phyloP scores from a whole-genome alignment of 2,329 filamentous ascomycete genomes.

The Aspergillus ruber region DNA sequence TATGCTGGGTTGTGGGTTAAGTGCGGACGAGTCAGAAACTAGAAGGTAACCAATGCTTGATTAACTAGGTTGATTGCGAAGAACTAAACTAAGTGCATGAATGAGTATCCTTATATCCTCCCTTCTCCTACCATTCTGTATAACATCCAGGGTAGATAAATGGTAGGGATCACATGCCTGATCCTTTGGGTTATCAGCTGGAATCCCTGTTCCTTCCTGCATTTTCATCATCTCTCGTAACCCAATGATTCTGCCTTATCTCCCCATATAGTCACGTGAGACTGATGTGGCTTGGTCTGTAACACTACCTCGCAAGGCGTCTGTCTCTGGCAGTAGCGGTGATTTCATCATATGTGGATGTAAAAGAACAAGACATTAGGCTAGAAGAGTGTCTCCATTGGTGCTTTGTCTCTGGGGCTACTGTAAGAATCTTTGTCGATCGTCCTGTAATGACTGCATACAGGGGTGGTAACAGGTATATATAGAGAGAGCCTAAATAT shows the following conservation, averaged over 20 bases:
- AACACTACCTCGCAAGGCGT: neutral
- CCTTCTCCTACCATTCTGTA: too few relatives aligned
- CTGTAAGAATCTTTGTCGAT: neutral
- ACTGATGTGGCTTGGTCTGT: neutral
- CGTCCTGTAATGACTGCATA: neutral
- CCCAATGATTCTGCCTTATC: neutral
- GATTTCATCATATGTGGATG: neutral
- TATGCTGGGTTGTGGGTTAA: too few relatives aligned
- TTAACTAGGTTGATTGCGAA: too few relatives aligned
- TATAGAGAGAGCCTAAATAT: neutral
- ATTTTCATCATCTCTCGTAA: neutral
- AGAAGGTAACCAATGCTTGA: too few relatives aligned
- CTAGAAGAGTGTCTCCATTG: neutral
- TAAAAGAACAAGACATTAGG: neutral
- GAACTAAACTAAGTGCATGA: too few relatives aligned
- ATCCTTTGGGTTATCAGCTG: too few relatives aligned
- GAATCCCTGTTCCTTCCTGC: neutral
- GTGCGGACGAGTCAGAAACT: too few relatives aligned
- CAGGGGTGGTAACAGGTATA: neutral
- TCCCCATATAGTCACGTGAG: neutral
- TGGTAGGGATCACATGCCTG: too few relatives aligned
- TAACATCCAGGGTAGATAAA: too few relatives aligned
- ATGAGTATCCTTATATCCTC: too few relatives aligned
- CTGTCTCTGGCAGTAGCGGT: neutral
- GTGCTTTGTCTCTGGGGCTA: neutral